Percentiles rank a stretch among this genome's conserved stretches.
These are phyloP conservation scores for Wickerhamiella siamensis DNA, from an alignment of 805 yeast species.

Conservation along the genomic window DNA sequence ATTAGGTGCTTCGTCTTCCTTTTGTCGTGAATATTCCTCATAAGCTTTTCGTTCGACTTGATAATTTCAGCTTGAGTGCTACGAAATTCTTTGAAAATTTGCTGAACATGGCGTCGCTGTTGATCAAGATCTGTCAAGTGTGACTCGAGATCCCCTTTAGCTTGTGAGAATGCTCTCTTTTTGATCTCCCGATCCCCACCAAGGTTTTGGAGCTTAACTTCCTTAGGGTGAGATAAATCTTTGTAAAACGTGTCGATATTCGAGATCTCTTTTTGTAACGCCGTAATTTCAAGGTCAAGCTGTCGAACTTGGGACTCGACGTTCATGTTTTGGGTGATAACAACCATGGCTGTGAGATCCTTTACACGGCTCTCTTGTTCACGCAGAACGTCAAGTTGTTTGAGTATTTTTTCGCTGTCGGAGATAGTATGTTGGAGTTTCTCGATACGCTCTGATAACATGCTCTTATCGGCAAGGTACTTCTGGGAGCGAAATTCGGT, in stretches of 20 bases:
- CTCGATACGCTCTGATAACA: conserved; percentile 20
- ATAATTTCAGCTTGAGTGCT: too few species aligned
- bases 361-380: neutral
- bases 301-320: neutral
- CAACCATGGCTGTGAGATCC: conserved; percentile 1
- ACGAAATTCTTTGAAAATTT: too few species aligned
- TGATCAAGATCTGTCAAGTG: too few species aligned
- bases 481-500: conserved; percentile 32
- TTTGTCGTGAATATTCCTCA: too few species aligned
- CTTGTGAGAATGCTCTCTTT: too few species aligned
- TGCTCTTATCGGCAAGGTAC: conserved; percentile 32
- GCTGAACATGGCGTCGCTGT: too few species aligned
- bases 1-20: too few species aligned
- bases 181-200: too few species aligned
- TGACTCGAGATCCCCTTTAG: too few species aligned
- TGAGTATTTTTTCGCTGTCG: conserved; percentile 19
- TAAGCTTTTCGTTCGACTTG: too few species aligned
- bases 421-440: conserved; percentile 14
- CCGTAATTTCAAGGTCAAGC: neutral
- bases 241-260: neutral
- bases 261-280: neutral
- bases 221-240: too few species aligned
- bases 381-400: conserved; percentile 7
- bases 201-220: too few species aligned
- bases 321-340: neutral